Evolutionary conservation across 108 stramenopile genomes (phyloP).

Genomic region (Epipyxis sp.): DNA sequence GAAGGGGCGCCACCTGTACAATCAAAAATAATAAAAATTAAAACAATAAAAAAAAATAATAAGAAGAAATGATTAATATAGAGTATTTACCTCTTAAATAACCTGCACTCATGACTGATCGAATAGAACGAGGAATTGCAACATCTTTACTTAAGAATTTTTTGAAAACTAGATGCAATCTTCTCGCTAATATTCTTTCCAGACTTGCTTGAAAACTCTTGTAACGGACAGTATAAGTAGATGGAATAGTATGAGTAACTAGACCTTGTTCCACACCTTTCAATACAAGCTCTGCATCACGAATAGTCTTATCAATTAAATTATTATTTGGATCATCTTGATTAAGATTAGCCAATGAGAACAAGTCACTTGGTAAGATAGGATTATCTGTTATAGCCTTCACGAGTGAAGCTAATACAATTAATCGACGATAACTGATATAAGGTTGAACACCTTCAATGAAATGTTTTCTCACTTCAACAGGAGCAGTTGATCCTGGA

Average conservation of each 20-base stretch:
- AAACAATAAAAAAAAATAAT: too few species aligned
- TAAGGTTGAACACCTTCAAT: conserved; percentile 25
- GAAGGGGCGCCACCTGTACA: not conserved
- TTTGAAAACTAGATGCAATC: not conserved
- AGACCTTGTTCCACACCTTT: not conserved
- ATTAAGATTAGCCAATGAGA: not conserved
- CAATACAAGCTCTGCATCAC: not conserved
- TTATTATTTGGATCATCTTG: too few species aligned
- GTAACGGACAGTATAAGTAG: not conserved
- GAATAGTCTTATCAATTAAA: not conserved
- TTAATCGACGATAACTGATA: conserved; percentile 4
- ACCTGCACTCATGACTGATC: conserved; percentile 3
- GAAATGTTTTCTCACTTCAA: too few species aligned
- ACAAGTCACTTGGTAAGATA: not conserved
- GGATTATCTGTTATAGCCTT: not conserved
- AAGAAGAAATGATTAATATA: not conserved
- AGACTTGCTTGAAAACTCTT: not conserved
- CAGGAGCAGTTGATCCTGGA: not conserved
- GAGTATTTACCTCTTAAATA: not conserved
- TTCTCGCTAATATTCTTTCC: conserved; percentile 4
- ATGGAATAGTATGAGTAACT: not conserved
- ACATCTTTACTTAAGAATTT: not conserved
- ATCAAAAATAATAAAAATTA: too few species aligned
- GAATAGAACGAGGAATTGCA: not conserved
- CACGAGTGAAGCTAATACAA: not conserved